Base-by-base conservation (phyloP, 1,284 basidiomycete genomes). In the Trichosporon sp. region DNA sequence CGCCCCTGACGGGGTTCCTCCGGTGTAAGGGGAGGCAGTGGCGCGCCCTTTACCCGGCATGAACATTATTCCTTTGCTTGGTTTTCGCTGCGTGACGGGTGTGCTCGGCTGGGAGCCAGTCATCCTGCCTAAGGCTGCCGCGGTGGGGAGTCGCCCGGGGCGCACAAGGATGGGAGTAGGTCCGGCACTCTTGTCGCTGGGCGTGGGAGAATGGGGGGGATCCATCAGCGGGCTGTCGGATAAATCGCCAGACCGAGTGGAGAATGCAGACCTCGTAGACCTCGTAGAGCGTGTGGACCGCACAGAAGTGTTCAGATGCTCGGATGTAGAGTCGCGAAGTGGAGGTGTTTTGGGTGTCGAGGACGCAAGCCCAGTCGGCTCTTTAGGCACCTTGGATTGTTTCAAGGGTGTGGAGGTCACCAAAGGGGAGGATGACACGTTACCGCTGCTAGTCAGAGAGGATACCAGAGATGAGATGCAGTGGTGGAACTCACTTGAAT, bases 221-320 rank as follows among this genome's bases (percentile, higher is more conserved):
- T 60, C 56, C 56, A 31, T n/a, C 27, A 60, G 56, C 31, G 56
- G 56, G 56, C 56, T 60, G 56, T 60, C 56, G 18, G 56, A 60
- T n/a, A 60, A 31, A 32, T 60, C 56, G 27, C 56, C 56, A 31
- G 56, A 60, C 18, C 56, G 56, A 31, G 56, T 31, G 1, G 56
- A 60, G 3, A 60, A 11, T 3, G 56, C 56, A 60, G 56, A 60
- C 56, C 27, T 60, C 29, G 56, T 60, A 5, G 56, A 60, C 56
- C 56, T 60, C 5, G 56, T 31, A 9, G 56, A 60, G 29, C 27
- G 27, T 12, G 56, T 60, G 5, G 56, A 60, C 56, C 56, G 27
- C 27, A 60, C 56, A 31, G 56, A 60, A 4, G 56, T 60, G 56
- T 31, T 60, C 21, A 60, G 18, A 15, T 60, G 27, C 6, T n/a